Evolutionary conservation across 2,329 filamentous ascomycete species (phyloP), one percentile per base, ranked within the genome.

Genomic region (Thelonectria rubi): DNA sequence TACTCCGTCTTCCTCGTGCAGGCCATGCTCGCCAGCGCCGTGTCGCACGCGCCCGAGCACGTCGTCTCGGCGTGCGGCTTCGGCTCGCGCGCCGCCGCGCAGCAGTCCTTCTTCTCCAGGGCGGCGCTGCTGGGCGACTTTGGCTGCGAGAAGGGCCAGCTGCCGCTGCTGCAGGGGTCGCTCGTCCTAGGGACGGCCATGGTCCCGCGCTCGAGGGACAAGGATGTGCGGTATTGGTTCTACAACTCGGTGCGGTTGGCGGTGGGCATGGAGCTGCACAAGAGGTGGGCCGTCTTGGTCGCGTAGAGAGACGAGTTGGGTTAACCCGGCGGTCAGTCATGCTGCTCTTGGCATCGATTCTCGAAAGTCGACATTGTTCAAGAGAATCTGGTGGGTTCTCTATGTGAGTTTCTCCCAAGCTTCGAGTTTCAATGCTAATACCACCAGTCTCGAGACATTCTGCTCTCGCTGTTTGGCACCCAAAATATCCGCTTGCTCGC

Each of bases 361-460:
- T 10, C 42, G 40, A 32, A 54, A 53, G 43, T 49, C 49, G 11
- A 54, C 34, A 9, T 32, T 60, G 15, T 55, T 47, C 18, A 60
- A 60, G 39, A 54, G 57, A 37, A 60, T 60, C 2, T 60, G 57
- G 57, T 60, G 57, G 50, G 45, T 60, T 18, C 45, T 60, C 3
- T 60, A 60, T 37, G 57, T 60, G 6, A 21, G 57, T 55, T 7
- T 12, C 15, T 7, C 6, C 9, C 20, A 11, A 1, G 5, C 37
- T 3, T 12, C 12, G 20, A 5, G 5, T n/a, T 10, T 39, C 21
- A 47, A 1, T 18, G 10, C 43, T 60, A 21, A 58, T 40, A 9
- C 3, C 4, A 7, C n/a, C 8, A 60, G 57, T 37, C 57, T 17
- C 49, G 57, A 20, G 57, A 60, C n/a, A 53, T 60, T 39, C 12